phyloP scores from a whole-genome alignment of 129 eudicot genomes.

The Logfia minima region DNA sequence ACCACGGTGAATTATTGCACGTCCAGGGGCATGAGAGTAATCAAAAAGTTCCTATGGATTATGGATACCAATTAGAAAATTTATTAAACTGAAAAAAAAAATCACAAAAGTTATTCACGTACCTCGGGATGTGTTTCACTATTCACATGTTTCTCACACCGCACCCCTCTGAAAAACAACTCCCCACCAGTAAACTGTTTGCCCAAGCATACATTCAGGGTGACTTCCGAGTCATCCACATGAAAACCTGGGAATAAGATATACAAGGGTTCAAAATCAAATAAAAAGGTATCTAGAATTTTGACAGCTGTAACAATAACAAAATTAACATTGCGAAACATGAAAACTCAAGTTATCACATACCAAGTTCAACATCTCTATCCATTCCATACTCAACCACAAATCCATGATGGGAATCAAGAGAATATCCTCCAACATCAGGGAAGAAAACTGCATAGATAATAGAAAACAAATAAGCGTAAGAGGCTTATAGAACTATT shows the following conservation, averaged over 20 bases:
- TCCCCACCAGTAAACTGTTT: slow-evolving; percentile 89
- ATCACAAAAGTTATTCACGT: slow-evolving; percentile 18
- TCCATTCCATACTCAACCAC: slow-evolving; percentile 95
- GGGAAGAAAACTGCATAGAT: slow-evolving; percentile 66
- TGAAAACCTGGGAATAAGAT: slow-evolving; percentile 60
- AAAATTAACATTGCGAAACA: slow-evolving; percentile 2
- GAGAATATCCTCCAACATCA: slow-evolving; percentile 89
- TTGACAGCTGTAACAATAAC: slow-evolving; percentile 6
- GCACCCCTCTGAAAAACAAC: slow-evolving; percentile 81
- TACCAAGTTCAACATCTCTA: slow-evolving; percentile 84
- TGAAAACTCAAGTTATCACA: slow-evolving; percentile 22
- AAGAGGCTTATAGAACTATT: background rate
- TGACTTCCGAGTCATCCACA: slow-evolving; percentile 96
- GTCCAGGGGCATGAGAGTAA: slow-evolving; percentile 75
- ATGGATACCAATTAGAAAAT: background rate
- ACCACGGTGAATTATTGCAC: slow-evolving; percentile 90
- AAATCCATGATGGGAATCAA: slow-evolving; percentile 96
- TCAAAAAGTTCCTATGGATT: slow-evolving; percentile 64
- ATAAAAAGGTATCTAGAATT: background rate
- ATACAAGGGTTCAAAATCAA: background rate
- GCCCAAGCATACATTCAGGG: slow-evolving; percentile 87
- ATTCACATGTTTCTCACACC: slow-evolving; percentile 93
- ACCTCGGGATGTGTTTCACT: slow-evolving; percentile 76
- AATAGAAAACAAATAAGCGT: slow-evolving; percentile 20
- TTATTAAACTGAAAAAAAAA: background rate